A percentile compares a stretch with the other conserved stretches of the same genome.
These are phyloP conservation scores for Penicillium polonicum DNA, from an alignment of 2,329 filamentous ascomycete species.

Conservation along the genomic window DNA sequence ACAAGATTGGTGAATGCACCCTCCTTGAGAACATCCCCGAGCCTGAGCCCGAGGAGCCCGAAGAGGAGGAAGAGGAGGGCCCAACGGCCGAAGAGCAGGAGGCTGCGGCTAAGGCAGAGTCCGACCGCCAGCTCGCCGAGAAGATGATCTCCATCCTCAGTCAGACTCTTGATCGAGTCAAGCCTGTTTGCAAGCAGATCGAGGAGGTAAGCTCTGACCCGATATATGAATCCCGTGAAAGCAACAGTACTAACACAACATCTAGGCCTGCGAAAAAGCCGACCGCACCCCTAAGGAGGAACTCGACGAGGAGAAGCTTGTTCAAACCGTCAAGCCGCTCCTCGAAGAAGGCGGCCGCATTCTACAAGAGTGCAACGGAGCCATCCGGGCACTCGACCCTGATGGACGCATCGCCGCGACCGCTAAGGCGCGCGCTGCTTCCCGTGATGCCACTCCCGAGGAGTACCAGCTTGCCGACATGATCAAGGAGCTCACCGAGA, in stretches of 20 bases:
- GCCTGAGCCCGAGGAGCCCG: conserved; percentile 45
- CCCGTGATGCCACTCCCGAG: conserved; percentile 74
- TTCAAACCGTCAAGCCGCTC: conserved; percentile 80
- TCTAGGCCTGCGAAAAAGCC: conserved; percentile 71
- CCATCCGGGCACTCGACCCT: conserved; percentile 83
- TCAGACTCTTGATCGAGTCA: conserved; percentile 78
- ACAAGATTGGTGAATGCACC: conserved; percentile 63
- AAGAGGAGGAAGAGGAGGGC: conserved; percentile 44
- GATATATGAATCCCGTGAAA: conserved; percentile 5
- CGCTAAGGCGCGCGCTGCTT: conserved; percentile 76
- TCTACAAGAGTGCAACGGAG: conserved; percentile 80
- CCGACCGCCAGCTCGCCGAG: conserved; percentile 73
- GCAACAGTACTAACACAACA: conserved; percentile 11
- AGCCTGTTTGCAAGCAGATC: conserved; percentile 83
- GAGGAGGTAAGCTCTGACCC: conserved; percentile 59
- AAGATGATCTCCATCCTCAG: conserved; percentile 72
- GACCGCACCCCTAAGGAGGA: conserved; percentile 82
- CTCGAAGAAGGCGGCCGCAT: conserved; percentile 83
- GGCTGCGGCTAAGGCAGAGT: conserved; percentile 60
- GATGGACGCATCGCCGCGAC: conserved; percentile 82
- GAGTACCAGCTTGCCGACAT: conserved; percentile 81
- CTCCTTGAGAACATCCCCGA: conserved; percentile 59
- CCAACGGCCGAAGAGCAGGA: conserved; percentile 47
- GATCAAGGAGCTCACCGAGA: conserved; percentile 79
- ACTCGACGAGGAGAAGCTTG: conserved; percentile 84